These are phyloP conservation scores for Dipteronia dyeriana DNA, from an alignment of 345 rosid genomes.

Conservation along the genomic window DNA sequence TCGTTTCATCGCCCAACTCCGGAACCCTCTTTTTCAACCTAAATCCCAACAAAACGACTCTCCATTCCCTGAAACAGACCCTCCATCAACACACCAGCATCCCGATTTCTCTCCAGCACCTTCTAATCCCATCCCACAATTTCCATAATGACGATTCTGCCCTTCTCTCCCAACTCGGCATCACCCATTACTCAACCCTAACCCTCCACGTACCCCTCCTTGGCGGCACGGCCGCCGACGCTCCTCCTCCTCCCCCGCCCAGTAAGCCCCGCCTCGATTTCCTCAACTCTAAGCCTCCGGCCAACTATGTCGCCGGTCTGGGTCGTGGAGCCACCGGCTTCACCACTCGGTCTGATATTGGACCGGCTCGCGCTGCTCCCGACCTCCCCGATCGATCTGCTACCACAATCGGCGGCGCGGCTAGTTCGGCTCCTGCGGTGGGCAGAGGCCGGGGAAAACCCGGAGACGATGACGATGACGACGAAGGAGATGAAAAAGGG, in stretches of 20 bases:
- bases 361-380: slow-evolving; percentile 94
- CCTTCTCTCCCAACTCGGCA: slow-evolving; percentile 51
- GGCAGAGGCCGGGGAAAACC: slow-evolving; percentile 79
- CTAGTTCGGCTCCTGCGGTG: slow-evolving; percentile 34
- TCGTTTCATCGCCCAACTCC: slow-evolving; percentile 50
- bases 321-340: slow-evolving; percentile 98
- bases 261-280: slow-evolving; percentile 84
- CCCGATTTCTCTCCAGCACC: slow-evolving; percentile 44
- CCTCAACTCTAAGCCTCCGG: slow-evolving; percentile 79
- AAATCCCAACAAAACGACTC: slow-evolving; percentile 55
- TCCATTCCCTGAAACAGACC: slow-evolving; percentile 48
- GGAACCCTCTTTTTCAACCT: slow-evolving; percentile 48
- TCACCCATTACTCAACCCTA: slow-evolving; percentile 50
- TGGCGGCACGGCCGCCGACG: slow-evolving; percentile 53
- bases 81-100: slow-evolving; percentile 43
- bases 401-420: slow-evolving; percentile 54
- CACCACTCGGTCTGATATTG: slow-evolving; percentile 93
- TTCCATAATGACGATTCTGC: slow-evolving; percentile 24
- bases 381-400: slow-evolving; percentile 85
- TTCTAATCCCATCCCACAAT: slow-evolving; percentile 31
- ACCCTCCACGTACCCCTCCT: slow-evolving; percentile 53
- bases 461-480: slow-evolving; percentile 79
- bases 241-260: slow-evolving; percentile 36
- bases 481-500: slow-evolving; percentile 85
- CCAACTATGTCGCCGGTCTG: slow-evolving; percentile 88